Evolutionary conservation across 257 asterid genomes (phyloP), one percentile per base, ranked within the genome.

Genomic region (Lavandula angustifolia): DNA sequence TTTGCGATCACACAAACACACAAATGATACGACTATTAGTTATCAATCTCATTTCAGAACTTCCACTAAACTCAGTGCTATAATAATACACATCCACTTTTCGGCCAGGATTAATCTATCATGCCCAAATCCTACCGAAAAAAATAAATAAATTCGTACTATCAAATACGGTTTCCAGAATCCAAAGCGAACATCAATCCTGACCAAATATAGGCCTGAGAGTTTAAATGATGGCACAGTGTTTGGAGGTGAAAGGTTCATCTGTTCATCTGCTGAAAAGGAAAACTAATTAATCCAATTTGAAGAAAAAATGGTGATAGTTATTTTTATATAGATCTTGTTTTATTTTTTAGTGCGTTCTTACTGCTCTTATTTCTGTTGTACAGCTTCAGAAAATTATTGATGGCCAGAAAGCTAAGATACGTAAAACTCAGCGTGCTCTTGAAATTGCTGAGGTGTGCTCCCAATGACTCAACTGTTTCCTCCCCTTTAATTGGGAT

Each of bases 361-460:
- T 67, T 22, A 42, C 54, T 44, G 61, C 77, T 62, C 64, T 35
- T 62, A 73, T 42, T 64, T 58, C 6, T 58, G 51, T 62, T 31
- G 32, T 60, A 47, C 95, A 92, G 97, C 94, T 85, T 68, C 80
- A 87, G 73, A 85, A 79, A 69, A 77, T 52, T 34, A 68, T 79
- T 34, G 83, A 75, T 62, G 87, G 81, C 59, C 96, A 85, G 82
- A 87, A 77, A 76, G 71, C 78, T 11, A 87, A 78, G 83, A 67
- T 92, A 71, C 91, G 81, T 18, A 89, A 92, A 84, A 89, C 95
- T 75, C 87, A 87, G 72, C 92, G 97, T 11, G 96, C 99, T 63
- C 99, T 87, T 82, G 85, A 80, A 67, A 79, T 85, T 70, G 96
- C 99, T 31, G 97, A 92, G 95, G 99, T 84, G 72, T 69, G 73